Evolutionary conservation across 2,329 filamentous ascomycete genomes (phyloP), one percentile per base, ranked within the genome.

Genomic region (Cladobotryum mycophilum): DNA sequence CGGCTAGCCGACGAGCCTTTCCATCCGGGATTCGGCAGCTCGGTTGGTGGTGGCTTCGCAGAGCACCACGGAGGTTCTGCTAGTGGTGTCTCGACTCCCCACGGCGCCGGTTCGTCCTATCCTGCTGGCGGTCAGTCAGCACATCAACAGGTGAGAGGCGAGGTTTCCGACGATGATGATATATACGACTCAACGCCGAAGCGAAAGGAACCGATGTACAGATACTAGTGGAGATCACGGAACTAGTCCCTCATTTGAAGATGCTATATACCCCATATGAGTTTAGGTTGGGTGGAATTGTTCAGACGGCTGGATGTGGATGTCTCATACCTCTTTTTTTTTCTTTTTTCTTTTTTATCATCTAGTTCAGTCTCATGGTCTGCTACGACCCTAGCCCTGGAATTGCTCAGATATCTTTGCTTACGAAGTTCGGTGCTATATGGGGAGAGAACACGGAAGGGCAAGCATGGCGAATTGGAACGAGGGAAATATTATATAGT

Each of bases 121-220:
- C n/a, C n/a, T 6, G 20, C 20, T 15, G 22, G 20, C 3, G 20
- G 14, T 14, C 42, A 15, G n/a, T 17, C 30, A 42, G 17, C 30
- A 25, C 20, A 47, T 15, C 1, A 42, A 22, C 48, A 37, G 49
- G 37, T 20, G 51, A 53, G 45, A 41, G 48, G 58, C 13, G 62
- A 67, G n/a, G 60, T 61, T 25, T 64, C 61, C 3, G 63, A 67
- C 36, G 64, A 67, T 35, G 69, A 71, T 34, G 69, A 73, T 45
- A 58, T 73, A 38, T 74, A 75, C 49, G 67, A 70, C 41, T 61
- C 68, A n/a, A 60, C 63, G 14, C 60, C 65, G 17, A 71, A 67
- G 57, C 64, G 59, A 49, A 71, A 72, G 53, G 64, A 69, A 41
- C 66, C 69, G 17, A 51, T 64, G 38, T 66, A 68, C 50, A 65